Base-by-base conservation (phyloP, 169 alveolate genomes). In the Eimeria maxima region DNA sequence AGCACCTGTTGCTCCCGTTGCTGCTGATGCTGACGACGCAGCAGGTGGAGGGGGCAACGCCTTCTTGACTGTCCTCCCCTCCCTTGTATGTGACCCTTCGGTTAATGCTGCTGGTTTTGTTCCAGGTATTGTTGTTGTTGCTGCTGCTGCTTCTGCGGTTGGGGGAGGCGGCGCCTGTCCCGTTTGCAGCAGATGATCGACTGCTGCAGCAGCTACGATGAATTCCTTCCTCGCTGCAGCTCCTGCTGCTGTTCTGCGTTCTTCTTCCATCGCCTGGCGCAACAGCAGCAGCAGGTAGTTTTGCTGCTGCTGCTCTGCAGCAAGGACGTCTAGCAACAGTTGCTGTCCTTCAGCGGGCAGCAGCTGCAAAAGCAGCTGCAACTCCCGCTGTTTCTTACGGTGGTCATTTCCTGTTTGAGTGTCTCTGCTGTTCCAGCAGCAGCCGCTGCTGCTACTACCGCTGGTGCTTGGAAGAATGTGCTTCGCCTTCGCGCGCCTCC, bases 231-330 rank as follows among this genome's bases (percentile, higher is more conserved):
- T 38, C 29, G 78, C 93, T 63, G 93, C 83, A 60, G 93, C 81
- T 38, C 93, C 93, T 87, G 93, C 93, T 38, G 93, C 93, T 87
- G 93, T 87, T n/a, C 93, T 33, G 24, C 81, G 93, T 33, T 87
- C 83, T 5, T 42, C 50, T 6, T 87, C 83, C 65, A 63, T 87
- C 22, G 93, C 83, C 63, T 87, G 22, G 44, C 57, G 81, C 45
- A 87, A 81, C 93, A 87, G 78, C 81, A 14, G 57, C 60, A 87
- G 65, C 44, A 87, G 60, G 18, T 44, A 87, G 57, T 87, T 50
- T 45, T 57, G 93, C 60, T 60, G 93, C 63, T 87, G 83, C 57
- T 47, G 93, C 60, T 63, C 93, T 42, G 81, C 81, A 38, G 93
- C 60, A 22, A 87, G 55, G 24, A 87, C 81, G 44, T 87, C 93